Evolutionary conservation across 352 stramenopile genomes (phyloP), one percentile per base, ranked within the genome.

Genomic region (Globisporangium orthogonon): DNA sequence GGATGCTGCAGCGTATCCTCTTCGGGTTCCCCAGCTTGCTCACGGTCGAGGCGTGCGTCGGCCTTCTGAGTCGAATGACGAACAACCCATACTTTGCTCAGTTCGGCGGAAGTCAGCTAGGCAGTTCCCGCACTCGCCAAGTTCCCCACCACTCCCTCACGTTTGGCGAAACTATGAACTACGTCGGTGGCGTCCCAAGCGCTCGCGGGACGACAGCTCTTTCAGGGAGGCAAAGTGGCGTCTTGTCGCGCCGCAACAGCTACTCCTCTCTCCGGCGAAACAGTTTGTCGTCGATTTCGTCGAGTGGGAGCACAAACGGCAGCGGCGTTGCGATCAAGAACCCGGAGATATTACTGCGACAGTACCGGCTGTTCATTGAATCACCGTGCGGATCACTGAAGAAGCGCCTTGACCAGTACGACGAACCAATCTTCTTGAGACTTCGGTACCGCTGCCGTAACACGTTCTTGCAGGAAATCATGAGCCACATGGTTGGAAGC

Each of bases 331-430:
- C 69, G 2, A 67, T 93, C 35, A 79, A 88, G 56, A 93, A 91
- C 28, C 83, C 83, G 7, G 78, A 91, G 60, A 61, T 90, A 6
- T 56, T 93, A 0, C 54, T 93, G 41, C 66, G 71, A 17, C 83
- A 93, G 55, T 93, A 93, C 58, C 73, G 75, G 1, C 66, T 88
- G 4, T 93, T 93, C 58, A 37, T 93, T 0, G 81, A 93, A 55
- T 64, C 80, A 7, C 49, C 69, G 11, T 87, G 73, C 35, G 83
- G 80, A 1, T 61, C 69, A 2, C 61, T 76, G n/a, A 84, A 89
- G 58, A 81, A 78, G 60, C 60, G 63, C 2, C 66, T 91, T 33
- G 67, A 77, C 45, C 64, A 85, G 31, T 87, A 91, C 50, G 67
- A 73, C 7, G 83, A 93, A 18, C 60, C 80, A 1, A 61, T 86